Conservation (phyloP, 257 asterid genomes). For the Solanum sejunctum region DNA sequence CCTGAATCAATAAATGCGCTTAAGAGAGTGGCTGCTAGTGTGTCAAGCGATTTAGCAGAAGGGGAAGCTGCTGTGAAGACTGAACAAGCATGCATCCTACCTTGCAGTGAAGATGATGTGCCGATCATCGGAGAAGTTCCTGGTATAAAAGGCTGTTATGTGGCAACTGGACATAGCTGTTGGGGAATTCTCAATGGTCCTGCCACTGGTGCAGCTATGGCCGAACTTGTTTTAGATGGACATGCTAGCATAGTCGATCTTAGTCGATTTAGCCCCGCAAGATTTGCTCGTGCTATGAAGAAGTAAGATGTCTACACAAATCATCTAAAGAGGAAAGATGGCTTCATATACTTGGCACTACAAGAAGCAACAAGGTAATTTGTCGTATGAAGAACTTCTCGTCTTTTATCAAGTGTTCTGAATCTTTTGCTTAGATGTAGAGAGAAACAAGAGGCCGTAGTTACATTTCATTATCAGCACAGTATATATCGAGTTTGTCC, state of each 20-base stretch:
- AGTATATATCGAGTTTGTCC: background rate
- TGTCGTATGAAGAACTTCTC: background rate
- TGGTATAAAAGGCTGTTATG: slow-evolving; percentile 58
- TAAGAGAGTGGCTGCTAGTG: slow-evolving; percentile 50
- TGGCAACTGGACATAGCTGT: slow-evolving; percentile 83
- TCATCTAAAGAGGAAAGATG: background rate
- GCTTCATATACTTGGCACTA: background rate
- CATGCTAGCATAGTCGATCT: slow-evolving; percentile 45
- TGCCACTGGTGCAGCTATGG: slow-evolving; percentile 76
- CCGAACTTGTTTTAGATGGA: slow-evolving; percentile 73
- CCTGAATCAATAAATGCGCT: slow-evolving; percentile 55
- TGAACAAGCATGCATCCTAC: slow-evolving; percentile 87
- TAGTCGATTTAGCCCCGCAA: slow-evolving; percentile 34
- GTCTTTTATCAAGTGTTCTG: background rate
- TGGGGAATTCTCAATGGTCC: slow-evolving; percentile 98
- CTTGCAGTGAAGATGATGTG: slow-evolving; percentile 65
- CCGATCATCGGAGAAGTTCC: slow-evolving; percentile 82
- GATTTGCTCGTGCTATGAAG: slow-evolving; percentile 25
- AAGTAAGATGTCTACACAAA: background rate
- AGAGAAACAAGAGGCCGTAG: background rate
- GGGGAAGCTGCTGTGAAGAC: slow-evolving; percentile 60
- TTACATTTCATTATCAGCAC: background rate
- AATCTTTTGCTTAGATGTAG: background rate
- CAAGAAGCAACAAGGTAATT: background rate
- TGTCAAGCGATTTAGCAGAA: slow-evolving; percentile 66